These are phyloP conservation scores for Lolium rigidum DNA, from an alignment of 176 grass and related monocot species.

Conservation along the genomic window DNA sequence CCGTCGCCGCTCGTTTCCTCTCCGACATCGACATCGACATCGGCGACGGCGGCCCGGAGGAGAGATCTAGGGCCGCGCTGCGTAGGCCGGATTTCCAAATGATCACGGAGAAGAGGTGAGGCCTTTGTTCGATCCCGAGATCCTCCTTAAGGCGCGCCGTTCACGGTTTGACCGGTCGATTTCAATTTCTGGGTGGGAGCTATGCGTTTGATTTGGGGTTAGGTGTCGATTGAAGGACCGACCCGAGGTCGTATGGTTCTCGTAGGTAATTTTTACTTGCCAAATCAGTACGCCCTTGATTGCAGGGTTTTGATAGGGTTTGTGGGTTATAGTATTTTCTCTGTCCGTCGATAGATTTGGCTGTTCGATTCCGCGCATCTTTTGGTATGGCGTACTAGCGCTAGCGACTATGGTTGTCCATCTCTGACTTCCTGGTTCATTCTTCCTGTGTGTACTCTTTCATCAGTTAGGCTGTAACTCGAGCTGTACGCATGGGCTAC, in stretches of 20 bases:
- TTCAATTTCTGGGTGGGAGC: background rate
- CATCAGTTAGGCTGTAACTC: too few relatives aligned
- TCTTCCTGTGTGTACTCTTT: background rate
- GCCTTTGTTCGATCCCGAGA: too few relatives aligned
- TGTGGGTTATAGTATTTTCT: background rate
- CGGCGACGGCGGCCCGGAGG: background rate
- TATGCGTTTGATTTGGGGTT: background rate
- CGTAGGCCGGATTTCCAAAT: too few relatives aligned
- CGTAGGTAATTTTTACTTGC: background rate
- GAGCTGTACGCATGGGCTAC: too few relatives aligned
- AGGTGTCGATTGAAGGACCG: background rate
- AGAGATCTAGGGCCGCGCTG: background rate
- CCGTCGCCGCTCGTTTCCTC: background rate
- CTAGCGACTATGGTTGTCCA: too few relatives aligned
- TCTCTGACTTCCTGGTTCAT: background rate
- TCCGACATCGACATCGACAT: background rate
- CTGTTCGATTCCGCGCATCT: too few relatives aligned
- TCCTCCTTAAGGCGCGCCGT: too few relatives aligned
- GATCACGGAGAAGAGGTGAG: constrained; percentile 13
- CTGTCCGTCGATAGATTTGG: background rate
- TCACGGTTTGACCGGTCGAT: background rate
- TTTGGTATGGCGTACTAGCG: too few relatives aligned
- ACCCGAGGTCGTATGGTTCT: background rate
- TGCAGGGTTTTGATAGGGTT: constrained; percentile 28
- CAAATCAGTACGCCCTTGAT: background rate